Conservation (phyloP, 1,139 yeast species). For the Pneumocystis murina region DNA sequence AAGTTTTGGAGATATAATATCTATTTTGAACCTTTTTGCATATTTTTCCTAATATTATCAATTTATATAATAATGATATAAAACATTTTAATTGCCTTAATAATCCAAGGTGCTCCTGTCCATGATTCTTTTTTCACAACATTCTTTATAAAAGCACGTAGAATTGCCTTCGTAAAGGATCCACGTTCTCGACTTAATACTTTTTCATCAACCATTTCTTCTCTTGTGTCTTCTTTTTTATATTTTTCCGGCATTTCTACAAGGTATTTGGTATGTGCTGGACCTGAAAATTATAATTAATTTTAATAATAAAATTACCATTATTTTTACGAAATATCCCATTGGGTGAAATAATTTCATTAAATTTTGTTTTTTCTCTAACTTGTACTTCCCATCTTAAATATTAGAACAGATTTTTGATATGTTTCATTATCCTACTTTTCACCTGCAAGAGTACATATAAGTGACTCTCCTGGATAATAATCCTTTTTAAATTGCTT, state of each 20-base stretch:
- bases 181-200: conserved; percentile 71
- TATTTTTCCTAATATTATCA: conserved; percentile 22
- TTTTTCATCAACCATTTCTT: conserved; percentile 44
- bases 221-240: conserved; percentile 33
- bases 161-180: conserved; percentile 75
- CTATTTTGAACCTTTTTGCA: conserved; percentile 26
- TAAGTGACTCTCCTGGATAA: conserved; percentile 66
- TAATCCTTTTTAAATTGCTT: conserved; percentile 63
- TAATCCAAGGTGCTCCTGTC: conserved; percentile 94
- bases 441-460: neutral
- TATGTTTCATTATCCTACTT: conserved; percentile 18
- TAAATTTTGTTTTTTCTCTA: conserved; percentile 37
- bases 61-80: neutral
- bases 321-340: conserved; percentile 23
- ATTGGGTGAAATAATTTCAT: conserved; percentile 27
- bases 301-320: neutral
- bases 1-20: conserved; percentile 23
- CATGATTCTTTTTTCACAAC: conserved; percentile 69
- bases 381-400: conserved; percentile 36
- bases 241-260: conserved; percentile 36
- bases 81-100: conserved; percentile 38
- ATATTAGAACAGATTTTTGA: conserved; percentile 39
- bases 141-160: conserved; percentile 76
- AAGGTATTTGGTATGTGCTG: conserved; percentile 56
- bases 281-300: conserved; percentile 24